Conservation (phyloP, 2,329 filamentous ascomycete genomes). For the Claviceps monticola region DNA sequence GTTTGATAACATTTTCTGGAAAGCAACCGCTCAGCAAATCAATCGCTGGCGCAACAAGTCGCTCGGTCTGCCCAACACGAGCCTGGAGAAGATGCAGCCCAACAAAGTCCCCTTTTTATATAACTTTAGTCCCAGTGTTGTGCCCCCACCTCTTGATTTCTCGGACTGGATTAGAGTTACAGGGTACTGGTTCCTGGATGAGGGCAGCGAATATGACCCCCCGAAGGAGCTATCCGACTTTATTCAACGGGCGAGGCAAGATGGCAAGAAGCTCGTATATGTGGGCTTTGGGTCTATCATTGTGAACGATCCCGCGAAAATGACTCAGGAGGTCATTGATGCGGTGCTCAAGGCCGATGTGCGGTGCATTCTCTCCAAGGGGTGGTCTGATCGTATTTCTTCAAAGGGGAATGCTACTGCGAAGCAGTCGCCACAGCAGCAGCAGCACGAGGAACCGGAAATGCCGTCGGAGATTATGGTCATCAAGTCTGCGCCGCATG, state of each 20-base stretch:
- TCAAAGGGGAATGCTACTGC: conserved; percentile 28
- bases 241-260: conserved; percentile 65
- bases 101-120: conserved; percentile 98
- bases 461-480: conserved; percentile 69
- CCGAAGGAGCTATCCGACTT: conserved; percentile 65
- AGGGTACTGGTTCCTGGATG: conserved; percentile 95
- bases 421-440: no score
- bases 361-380: conserved; percentile 87
- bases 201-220: conserved; percentile 55
- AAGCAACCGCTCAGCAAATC: conserved; percentile 76
- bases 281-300: conserved; percentile 96
- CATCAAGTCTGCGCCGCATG: conserved; percentile 85
- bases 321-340: conserved; percentile 88
- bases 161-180: conserved; percentile 96
- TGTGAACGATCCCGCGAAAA: conserved; percentile 72
- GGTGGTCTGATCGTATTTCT: conserved; percentile 74
- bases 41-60: conserved; percentile 83
- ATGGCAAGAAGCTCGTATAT: conserved; percentile 87
- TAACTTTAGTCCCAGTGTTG: conserved; percentile 89
- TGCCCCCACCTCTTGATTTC: conserved; percentile 88
- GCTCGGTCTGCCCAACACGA: conserved; percentile 67
- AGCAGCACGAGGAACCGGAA: conserved; percentile 47
- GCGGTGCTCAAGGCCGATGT: conserved; percentile 85
- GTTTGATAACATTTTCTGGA: conserved; percentile 97
- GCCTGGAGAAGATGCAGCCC: conserved; percentile 77